These are phyloP conservation scores for Smittium mucronatum DNA, from an alignment of 371 early-diverging fungal species.

Conservation along the genomic window DNA sequence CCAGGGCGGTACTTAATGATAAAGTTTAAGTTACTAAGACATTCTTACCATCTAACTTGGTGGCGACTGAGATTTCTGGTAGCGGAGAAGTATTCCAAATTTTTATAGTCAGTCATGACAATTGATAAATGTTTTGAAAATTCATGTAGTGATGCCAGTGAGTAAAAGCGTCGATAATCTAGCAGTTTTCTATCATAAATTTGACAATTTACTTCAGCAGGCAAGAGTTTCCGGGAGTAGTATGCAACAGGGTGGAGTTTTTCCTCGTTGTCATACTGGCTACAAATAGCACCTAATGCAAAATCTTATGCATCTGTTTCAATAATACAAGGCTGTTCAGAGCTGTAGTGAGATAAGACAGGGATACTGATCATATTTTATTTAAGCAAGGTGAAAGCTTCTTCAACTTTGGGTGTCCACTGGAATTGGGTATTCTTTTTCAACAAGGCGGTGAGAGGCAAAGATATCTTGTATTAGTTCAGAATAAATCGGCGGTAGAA, in stretches of 20 bases:
- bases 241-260: constrained; percentile 2
- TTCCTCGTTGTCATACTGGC: background rate
- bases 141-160: constrained; percentile 4
- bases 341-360: constrained; percentile 27
- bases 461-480: too few species aligned
- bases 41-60: constrained; percentile 4
- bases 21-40: too few species aligned
- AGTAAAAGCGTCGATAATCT: constrained; percentile 8
- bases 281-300: constrained; percentile 8
- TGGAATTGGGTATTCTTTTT: too few species aligned
- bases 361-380: too few species aligned
- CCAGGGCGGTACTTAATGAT: too few species aligned
- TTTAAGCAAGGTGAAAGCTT: too few species aligned
- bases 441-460: too few species aligned
- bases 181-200: constrained; percentile 8
- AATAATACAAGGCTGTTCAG: background rate
- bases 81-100: background rate
- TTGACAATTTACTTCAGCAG: constrained; percentile 5
- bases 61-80: background rate
- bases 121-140: background rate
- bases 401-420: too few species aligned
- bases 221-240: background rate
- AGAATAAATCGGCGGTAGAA: too few species aligned
- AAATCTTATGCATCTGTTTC: constrained; percentile 12
- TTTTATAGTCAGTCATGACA: constrained; percentile 7